Conservation (phyloP, 2,329 filamentous ascomycete genomes). For the Aspergillus hortae region DNA sequence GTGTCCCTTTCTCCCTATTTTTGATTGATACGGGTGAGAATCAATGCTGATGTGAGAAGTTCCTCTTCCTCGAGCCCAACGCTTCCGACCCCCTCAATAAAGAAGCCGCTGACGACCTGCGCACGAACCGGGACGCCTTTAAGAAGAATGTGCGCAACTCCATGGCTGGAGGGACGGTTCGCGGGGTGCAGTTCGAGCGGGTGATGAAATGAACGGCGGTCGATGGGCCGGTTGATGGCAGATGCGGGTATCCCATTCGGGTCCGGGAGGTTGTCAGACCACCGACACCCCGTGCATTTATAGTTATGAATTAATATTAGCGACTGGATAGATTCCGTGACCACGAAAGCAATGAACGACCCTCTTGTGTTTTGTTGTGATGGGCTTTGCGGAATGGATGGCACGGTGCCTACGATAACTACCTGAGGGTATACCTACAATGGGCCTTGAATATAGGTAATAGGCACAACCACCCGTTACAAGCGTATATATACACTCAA, state of each 20-base stretch:
- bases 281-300: slow-evolving; percentile 8
- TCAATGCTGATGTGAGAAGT: slow-evolving; percentile 49
- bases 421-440: not conserved
- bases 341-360: slow-evolving; percentile 21
- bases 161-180: slow-evolving; percentile 77
- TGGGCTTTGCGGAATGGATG: no score
- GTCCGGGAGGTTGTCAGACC: not conserved
- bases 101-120: slow-evolving; percentile 90
- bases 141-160: slow-evolving; percentile 82
- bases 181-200: slow-evolving; percentile 70
- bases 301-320: slow-evolving; percentile 29
- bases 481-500: slow-evolving; percentile 33
- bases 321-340: slow-evolving; percentile 29
- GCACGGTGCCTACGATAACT: not conserved
- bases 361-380: not conserved
- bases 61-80: slow-evolving; percentile 96
- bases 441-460: not conserved
- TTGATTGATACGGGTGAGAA: not conserved
- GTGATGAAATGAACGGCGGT: slow-evolving; percentile 60
- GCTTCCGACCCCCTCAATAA: slow-evolving; percentile 97
- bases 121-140: slow-evolving; percentile 80
- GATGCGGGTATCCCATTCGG: not conserved
- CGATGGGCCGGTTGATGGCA: not conserved
- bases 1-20: slow-evolving; percentile 24
- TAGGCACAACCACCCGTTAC: slow-evolving; percentile 6